A percentile compares a stretch with the other conserved stretches of the same genome.
Evolutionary conservation across 768 basidiomycete species (phyloP).

Genomic region (Russula sp.): DNA sequence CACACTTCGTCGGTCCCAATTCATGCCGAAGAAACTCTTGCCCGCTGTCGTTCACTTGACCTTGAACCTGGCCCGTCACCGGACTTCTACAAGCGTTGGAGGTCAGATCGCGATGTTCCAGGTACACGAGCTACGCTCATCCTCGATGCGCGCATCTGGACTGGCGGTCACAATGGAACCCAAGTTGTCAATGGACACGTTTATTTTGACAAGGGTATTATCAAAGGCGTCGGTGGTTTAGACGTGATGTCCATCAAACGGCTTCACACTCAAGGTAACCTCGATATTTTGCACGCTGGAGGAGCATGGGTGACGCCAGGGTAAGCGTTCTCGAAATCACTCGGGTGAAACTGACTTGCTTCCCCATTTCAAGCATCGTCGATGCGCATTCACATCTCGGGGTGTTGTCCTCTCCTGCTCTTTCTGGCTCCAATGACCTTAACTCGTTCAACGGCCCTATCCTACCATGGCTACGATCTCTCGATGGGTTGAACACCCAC

Average conservation of each 20-base stretch:
- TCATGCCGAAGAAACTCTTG: constrained; percentile 26
- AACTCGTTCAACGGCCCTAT: constrained; percentile 41
- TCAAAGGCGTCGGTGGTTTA: constrained; percentile 48
- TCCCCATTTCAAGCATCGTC: constrained; percentile 29
- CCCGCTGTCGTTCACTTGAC: constrained; percentile 34
- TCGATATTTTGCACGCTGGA: constrained; percentile 51
- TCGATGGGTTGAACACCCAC: constrained; percentile 79
- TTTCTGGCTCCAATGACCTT: constrained; percentile 35
- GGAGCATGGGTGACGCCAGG: constrained; percentile 82
- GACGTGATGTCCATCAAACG: constrained; percentile 29
- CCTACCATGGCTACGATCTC: constrained; percentile 65
- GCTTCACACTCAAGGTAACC: constrained; percentile 21
- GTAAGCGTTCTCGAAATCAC: constrained; percentile 20
- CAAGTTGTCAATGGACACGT: constrained; percentile 61
- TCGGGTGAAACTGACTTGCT: background rate
- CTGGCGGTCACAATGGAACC: constrained; percentile 62
- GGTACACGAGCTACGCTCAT: constrained; percentile 62
- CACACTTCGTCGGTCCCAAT: constrained; percentile 5
- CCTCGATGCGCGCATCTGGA: constrained; percentile 80
- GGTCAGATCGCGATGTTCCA: constrained; percentile 58
- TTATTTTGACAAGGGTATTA: constrained; percentile 62
- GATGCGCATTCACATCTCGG: constrained; percentile 46
- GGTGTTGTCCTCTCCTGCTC: constrained; percentile 29
- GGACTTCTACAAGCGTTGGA: constrained; percentile 30
- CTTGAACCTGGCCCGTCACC: constrained; percentile 35